Conservation (phyloP, 2,329 filamentous ascomycete species). For the Fusarium nisikadoi region DNA sequence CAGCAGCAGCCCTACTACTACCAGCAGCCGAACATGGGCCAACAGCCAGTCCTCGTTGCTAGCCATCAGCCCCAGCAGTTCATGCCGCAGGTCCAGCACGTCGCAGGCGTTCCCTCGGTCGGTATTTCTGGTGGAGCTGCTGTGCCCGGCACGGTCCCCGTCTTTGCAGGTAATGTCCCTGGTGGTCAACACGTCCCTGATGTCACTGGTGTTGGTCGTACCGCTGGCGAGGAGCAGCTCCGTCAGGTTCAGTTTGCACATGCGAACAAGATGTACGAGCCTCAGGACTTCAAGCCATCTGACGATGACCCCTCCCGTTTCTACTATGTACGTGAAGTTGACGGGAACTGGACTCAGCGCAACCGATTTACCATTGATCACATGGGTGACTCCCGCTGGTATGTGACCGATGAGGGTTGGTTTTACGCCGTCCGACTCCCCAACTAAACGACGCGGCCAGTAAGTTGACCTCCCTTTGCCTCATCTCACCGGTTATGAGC, state of each 20-base stretch:
- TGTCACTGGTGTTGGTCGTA: constrained; percentile 63
- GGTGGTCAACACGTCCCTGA: constrained; percentile 55
- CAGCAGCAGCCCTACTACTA: constrained; percentile 49
- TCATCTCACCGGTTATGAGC: neutral
- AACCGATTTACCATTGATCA: constrained; percentile 70
- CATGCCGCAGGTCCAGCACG: constrained; percentile 41
- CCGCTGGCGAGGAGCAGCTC: constrained; percentile 57
- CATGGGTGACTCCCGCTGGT: constrained; percentile 68
- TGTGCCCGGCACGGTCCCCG: constrained; percentile 42
- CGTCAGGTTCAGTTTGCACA: constrained; percentile 62
- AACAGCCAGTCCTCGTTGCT: constrained; percentile 49
- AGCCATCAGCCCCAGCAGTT: constrained; percentile 39
- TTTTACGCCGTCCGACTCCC: constrained; percentile 70
- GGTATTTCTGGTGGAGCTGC: constrained; percentile 41
- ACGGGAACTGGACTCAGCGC: constrained; percentile 69
- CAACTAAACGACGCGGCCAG: constrained; percentile 39
- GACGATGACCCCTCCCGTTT: constrained; percentile 69
- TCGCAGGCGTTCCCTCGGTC: constrained; percentile 42
- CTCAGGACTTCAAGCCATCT: constrained; percentile 71
- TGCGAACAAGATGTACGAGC: constrained; percentile 62
- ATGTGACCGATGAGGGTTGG: constrained; percentile 64
- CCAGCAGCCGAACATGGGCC: constrained; percentile 47
- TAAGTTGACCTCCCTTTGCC: constrained; percentile 9
- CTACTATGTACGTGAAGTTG: constrained; percentile 70
- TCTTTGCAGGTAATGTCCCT: constrained; percentile 55